phyloP scores from a whole-genome alignment of 495 filamentous ascomycete genomes.

The Aspergillus avenaceus region DNA sequence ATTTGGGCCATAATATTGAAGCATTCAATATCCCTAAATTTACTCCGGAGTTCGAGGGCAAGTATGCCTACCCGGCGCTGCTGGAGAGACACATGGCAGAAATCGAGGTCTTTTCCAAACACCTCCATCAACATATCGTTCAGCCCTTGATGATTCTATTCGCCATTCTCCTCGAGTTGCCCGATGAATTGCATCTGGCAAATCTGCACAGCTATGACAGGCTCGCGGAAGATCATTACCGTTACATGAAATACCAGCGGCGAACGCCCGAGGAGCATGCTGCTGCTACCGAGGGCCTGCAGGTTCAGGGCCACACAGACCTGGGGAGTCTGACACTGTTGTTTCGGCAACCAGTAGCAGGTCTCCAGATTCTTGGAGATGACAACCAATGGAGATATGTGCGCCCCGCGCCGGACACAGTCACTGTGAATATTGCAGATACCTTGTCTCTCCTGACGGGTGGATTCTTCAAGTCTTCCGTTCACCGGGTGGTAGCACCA shows the following conservation, averaged over 20 bases:
- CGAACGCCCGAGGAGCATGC: constrained; percentile 44
- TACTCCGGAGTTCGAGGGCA: constrained; percentile 33
- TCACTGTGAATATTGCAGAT: constrained; percentile 46
- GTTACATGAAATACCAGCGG: constrained; percentile 53
- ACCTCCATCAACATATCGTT: constrained; percentile 17
- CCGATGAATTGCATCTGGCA: constrained; percentile 47
- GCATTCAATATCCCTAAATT: constrained; percentile 53
- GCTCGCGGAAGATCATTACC: constrained; percentile 42
- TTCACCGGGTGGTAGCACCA: constrained; percentile 47
- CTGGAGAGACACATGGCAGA: constrained; percentile 18
- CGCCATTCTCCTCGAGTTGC: constrained; percentile 49
- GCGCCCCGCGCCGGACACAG: constrained; percentile 37
- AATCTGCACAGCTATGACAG: constrained; percentile 45
- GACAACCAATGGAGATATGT: constrained; percentile 47
- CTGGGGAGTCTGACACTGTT: constrained; percentile 50
- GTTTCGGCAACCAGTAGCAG: constrained; percentile 51
- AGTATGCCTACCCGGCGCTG: neutral
- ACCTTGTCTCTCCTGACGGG: constrained; percentile 39
- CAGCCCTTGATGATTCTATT: constrained; percentile 28
- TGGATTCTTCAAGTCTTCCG: constrained; percentile 36
- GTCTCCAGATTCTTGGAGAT: constrained; percentile 43
- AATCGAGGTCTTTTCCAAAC: constrained; percentile 19
- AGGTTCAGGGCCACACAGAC: constrained; percentile 49
- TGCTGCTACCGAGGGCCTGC: constrained; percentile 34
- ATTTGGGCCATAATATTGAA: constrained; percentile 51